These are phyloP conservation scores for Casuarina cunninghamiana DNA, from an alignment of 306 rosid species.

Conservation along the genomic window DNA sequence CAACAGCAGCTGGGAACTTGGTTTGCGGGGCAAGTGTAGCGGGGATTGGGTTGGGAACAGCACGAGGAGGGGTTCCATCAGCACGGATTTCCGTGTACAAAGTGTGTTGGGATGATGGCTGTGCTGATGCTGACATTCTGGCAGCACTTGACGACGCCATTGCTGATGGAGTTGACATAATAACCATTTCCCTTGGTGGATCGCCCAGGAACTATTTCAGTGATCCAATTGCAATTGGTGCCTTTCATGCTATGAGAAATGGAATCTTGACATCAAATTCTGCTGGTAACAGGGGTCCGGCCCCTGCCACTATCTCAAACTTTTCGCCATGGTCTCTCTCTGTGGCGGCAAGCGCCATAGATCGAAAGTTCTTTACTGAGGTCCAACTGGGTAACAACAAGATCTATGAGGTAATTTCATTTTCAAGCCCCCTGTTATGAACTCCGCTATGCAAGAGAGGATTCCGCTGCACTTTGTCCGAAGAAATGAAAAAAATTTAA, in stretches of 20 bases:
- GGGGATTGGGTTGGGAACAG: constrained; percentile 49
- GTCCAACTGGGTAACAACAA: constrained; percentile 13
- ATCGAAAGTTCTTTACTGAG: constrained; percentile 6
- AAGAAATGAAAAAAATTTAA: no score
- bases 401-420: constrained; percentile 8
- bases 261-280: constrained; percentile 9
- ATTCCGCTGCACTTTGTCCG: no score
- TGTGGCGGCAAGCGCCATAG: constrained; percentile 20
- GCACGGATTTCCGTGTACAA: constrained; percentile 57
- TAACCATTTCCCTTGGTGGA: constrained; percentile 34
- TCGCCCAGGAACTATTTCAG: accelerated
- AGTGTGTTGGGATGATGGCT: constrained; percentile 26
- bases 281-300: constrained; percentile 10
- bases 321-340: constrained; percentile 8
- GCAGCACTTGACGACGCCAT: constrained; percentile 50
- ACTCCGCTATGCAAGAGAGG: no score
- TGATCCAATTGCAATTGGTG: not conserved
- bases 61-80: constrained; percentile 48
- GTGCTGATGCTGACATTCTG: constrained; percentile 17
- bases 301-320: not conserved
- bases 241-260: not conserved
- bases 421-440: not conserved
- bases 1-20: constrained; percentile 43
- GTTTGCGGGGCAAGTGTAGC: constrained; percentile 36
- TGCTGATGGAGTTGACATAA: constrained; percentile 53